phyloP scores from a whole-genome alignment of 177 flowering plant genomes.

The Vitis hybrid region DNA sequence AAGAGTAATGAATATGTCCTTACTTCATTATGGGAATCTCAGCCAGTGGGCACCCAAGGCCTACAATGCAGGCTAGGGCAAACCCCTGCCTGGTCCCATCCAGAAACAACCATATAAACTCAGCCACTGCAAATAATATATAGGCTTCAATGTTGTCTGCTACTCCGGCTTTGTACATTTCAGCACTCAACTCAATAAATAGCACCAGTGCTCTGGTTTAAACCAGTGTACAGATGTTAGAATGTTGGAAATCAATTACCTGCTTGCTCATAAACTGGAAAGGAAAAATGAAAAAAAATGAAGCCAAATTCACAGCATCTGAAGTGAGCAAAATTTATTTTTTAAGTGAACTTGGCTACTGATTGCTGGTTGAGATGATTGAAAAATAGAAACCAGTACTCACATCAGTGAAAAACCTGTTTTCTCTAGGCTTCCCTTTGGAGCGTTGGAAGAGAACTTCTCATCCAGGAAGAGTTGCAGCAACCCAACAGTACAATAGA shows the following conservation, averaged over 20 bases:
- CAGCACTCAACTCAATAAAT: slow-evolving; percentile 81
- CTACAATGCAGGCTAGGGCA: slow-evolving; percentile 67
- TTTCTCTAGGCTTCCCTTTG: slow-evolving; percentile 44
- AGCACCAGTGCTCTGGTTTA: slow-evolving; percentile 55
- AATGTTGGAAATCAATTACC: no score
- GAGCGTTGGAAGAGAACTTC: slow-evolving; percentile 29
- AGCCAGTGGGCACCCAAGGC: slow-evolving; percentile 75
- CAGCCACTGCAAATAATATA: slow-evolving; percentile 72
- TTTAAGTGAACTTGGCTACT: no score
- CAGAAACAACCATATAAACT: slow-evolving; percentile 58
- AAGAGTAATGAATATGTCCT: neutral
- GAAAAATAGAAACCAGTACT: slow-evolving; percentile 15
- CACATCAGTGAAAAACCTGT: slow-evolving; percentile 58
- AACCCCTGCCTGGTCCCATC: slow-evolving; percentile 76
- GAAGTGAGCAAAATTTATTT: no score
- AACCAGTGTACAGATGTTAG: no score
- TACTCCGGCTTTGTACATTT: slow-evolving; percentile 80
- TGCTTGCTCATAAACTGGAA: no score
- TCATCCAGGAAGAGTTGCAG: slow-evolving; percentile 73
- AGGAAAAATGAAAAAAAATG: no score
- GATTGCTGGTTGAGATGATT: no score
- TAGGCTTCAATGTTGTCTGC: slow-evolving; percentile 77
- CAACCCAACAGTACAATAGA: slow-evolving; percentile 75
- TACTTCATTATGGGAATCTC: slow-evolving; percentile 91
- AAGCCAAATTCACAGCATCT: no score